Conservation (phyloP, 139 green algal genomes). For the Chlorella sp. region DNA sequence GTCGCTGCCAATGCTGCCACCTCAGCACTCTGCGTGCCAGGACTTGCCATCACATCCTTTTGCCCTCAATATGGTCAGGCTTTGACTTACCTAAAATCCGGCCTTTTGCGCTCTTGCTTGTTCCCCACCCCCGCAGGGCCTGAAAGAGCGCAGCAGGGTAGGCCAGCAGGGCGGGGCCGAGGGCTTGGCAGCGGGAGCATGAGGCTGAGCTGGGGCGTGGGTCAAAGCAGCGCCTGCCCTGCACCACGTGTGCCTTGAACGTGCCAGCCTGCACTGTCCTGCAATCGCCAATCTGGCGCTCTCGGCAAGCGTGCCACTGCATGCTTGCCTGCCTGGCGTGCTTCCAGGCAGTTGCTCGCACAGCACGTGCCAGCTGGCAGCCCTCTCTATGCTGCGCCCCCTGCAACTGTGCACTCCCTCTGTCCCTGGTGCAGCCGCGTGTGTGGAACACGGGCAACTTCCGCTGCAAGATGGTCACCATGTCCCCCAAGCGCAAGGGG, state of each 20-base stretch:
- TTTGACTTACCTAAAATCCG: not conserved
- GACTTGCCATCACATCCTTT: not conserved
- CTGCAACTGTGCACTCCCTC: not conserved
- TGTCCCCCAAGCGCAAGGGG: not conserved
- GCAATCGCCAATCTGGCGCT: not conserved
- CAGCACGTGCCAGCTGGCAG: no score
- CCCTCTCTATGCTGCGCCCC: not conserved
- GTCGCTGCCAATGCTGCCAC: not conserved
- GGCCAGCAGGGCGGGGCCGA: not conserved
- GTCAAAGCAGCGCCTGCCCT: no score
- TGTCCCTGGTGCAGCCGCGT: not conserved
- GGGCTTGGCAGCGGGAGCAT: not conserved
- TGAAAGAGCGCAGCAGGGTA: slow-evolving; percentile 5
- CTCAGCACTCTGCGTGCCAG: not conserved
- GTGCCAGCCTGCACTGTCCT: not conserved
- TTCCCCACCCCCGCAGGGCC: slow-evolving; percentile 45
- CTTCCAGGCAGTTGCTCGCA: not conserved
- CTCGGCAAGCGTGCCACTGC: not conserved
- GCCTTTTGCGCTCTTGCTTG: slow-evolving; percentile 19
- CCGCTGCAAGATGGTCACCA: slow-evolving; percentile 14
- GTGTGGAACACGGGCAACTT: slow-evolving; percentile 37
- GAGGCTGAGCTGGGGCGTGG: no score
- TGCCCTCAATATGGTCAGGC: not conserved
- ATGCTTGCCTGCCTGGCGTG: not conserved
- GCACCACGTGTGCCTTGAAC: no score